Base-by-base conservation (phyloP, 345 rosid species). In the Gossypium anomalum region DNA sequence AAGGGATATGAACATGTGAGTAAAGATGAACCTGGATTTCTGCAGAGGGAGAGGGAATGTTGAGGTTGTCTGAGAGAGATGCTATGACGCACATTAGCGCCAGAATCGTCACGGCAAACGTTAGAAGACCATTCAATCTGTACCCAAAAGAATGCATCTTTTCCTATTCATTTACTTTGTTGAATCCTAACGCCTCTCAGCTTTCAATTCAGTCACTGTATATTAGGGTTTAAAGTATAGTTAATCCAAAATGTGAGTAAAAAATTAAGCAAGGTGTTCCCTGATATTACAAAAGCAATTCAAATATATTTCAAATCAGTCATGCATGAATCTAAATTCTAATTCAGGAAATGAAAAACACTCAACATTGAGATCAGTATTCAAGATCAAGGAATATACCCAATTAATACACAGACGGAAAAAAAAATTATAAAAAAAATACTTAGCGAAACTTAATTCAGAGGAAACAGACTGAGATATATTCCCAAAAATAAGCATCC, bases 71-170 rank as follows among this genome's bases (percentile, higher is more conserved):
- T 1, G 98, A 89, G 78, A 96, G 56, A 16, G 99, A 96, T 9
- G 90, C 86, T 71, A 92, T 83, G 75, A 89, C 93, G 80, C 99
- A 93, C 78, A 96, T 85, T 55, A 96, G 80, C 1, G 98, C 97
- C 22, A 96, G 87, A 49, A 93, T 87, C 49, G 95, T 93, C 19
- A 93, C 75, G 17, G 93, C 80, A 78, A 93, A 92, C 4, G 99
- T 96, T 29, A 96, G 82, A 82, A 96, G 81, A 48, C 97, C 93
- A 74, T 93, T 96, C 9, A 92, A 93, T 83, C 98, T 87, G 90
- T 89, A 92, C 66, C 92, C 88, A 75, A 90, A 93, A 2, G 97
- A 83, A 87, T 96, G 97, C 98, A 96, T 96, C 63, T 75, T 78
- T 72, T 9, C 29, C 58, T 22, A 27, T 64, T 49, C 53, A 11